These are phyloP conservation scores for Scutellaria minor DNA, from an alignment of 257 asterid species.

Conservation along the genomic window DNA sequence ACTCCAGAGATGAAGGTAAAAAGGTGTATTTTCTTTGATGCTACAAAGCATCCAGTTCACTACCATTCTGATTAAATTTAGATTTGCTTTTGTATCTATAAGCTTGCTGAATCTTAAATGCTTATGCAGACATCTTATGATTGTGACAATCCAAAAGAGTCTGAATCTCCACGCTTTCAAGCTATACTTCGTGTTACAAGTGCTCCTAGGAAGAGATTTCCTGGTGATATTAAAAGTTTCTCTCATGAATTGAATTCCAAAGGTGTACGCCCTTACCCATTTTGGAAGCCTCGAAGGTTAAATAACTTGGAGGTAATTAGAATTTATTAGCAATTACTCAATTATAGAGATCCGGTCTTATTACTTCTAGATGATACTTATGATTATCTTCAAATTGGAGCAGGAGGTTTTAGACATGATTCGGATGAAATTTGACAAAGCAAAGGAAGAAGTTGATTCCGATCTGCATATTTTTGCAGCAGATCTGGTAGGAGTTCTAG, in stretches of 20 bases:
- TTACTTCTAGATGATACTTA: conserved; percentile 36
- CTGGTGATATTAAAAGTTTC: conserved; percentile 95
- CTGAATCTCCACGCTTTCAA: conserved; percentile 97
- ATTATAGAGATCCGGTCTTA: conserved; percentile 29
- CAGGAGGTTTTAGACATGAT: conserved; percentile 97
- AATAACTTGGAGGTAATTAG: conserved; percentile 88
- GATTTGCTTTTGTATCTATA: conserved; percentile 10
- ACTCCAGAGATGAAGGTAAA: conserved; percentile 67
- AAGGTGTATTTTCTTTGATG: conserved; percentile 43
- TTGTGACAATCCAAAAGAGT: conserved; percentile 95
- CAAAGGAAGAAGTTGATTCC: conserved; percentile 97
- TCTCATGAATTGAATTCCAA: conserved; percentile 96
- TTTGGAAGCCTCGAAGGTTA: conserved; percentile 93
- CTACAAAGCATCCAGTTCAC: conserved; percentile 25
- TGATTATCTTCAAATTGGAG: conserved; percentile 33
- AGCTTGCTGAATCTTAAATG: conserved; percentile 25
- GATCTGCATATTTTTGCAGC: conserved; percentile 97
- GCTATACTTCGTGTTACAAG: conserved; percentile 98
- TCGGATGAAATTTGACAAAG: conserved; percentile 90
- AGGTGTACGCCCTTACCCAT: conserved; percentile 98
- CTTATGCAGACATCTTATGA: conserved; percentile 74
- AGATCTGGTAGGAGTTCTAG: conserved; percentile 87
- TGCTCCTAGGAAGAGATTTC: conserved; percentile 97
- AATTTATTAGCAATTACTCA: conserved; percentile 25
- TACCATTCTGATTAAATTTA: conserved; percentile 24